Evolutionary conservation across 371 early-diverging fungal species (phyloP).

Genomic region (Mycotypha africana): DNA sequence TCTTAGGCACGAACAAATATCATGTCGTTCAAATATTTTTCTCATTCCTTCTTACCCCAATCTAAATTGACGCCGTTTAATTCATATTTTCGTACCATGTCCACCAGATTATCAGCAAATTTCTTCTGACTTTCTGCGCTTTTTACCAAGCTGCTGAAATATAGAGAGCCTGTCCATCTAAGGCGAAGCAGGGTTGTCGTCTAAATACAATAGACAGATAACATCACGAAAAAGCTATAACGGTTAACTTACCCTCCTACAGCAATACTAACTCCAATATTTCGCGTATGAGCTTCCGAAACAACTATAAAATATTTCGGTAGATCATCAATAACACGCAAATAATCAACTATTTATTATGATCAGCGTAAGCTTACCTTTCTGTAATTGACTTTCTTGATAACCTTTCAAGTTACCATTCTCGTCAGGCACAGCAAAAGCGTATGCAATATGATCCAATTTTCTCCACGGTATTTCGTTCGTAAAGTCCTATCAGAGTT

Average conservation of each 20-base stretch:
- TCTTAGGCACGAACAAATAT: background rate
- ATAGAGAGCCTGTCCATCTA: slow-evolving; percentile 39
- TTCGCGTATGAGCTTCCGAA: slow-evolving; percentile 31
- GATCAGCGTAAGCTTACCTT: background rate
- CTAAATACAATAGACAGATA: background rate
- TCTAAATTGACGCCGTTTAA: slow-evolving; percentile 59
- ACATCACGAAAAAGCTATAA: background rate
- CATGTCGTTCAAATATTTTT: background rate
- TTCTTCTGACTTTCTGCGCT: slow-evolving; percentile 6
- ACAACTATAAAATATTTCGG: slow-evolving; percentile 15
- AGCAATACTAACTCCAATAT: slow-evolving; percentile 29
- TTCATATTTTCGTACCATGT: slow-evolving; percentile 30
- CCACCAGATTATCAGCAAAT: slow-evolving; percentile 23
- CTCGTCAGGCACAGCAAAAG: slow-evolving; percentile 28
- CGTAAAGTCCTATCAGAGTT: too few relatives aligned
- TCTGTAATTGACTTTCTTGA: slow-evolving; percentile 5
- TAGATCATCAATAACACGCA: background rate
- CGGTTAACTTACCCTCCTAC: slow-evolving; percentile 33
- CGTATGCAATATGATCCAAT: slow-evolving; percentile 31
- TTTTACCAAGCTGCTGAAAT: slow-evolving; percentile 26
- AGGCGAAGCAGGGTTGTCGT: too few relatives aligned
- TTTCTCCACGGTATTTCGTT: slow-evolving; percentile 25
- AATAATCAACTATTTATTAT: background rate
- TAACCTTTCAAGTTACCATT: slow-evolving; percentile 17
- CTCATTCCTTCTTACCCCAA: slow-evolving; percentile 32